These are phyloP conservation scores for Aspergillus fischeri DNA, from an alignment of 2,329 filamentous ascomycete species.

Conservation along the genomic window DNA sequence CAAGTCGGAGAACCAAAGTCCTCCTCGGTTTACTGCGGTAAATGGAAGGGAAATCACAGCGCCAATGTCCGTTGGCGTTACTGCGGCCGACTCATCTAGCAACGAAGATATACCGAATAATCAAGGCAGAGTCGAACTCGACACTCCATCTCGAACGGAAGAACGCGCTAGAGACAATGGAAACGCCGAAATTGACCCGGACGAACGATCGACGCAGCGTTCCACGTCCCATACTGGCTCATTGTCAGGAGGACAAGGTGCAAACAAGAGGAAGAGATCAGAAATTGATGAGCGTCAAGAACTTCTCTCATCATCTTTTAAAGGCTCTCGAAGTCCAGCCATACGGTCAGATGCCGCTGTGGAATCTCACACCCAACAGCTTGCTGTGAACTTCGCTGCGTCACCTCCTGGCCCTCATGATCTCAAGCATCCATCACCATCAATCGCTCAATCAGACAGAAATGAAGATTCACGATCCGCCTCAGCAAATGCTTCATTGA, in stretches of 20 bases:
- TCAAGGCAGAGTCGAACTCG: slow-evolving; percentile 16
- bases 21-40: slow-evolving; percentile 44
- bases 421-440: slow-evolving; percentile 16
- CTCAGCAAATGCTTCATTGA: slow-evolving; percentile 31
- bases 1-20: slow-evolving; percentile 36
- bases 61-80: slow-evolving; percentile 9
- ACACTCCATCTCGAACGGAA: slow-evolving; percentile 23
- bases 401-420: slow-evolving; percentile 17
- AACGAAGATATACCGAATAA: slow-evolving; percentile 17
- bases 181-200: slow-evolving; percentile 20
- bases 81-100: slow-evolving; percentile 12
- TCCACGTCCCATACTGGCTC: slow-evolving; percentile 21
- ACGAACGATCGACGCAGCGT: slow-evolving; percentile 20
- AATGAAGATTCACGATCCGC: slow-evolving; percentile 25
- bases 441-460: slow-evolving; percentile 23
- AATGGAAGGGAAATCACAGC: slow-evolving; percentile 36
- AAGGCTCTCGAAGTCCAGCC: slow-evolving; percentile 38
- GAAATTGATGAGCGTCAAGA: slow-evolving; percentile 51
- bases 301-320: slow-evolving; percentile 27
- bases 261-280: slow-evolving; percentile 64
- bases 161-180: slow-evolving; percentile 53
- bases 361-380: slow-evolving; percentile 19
- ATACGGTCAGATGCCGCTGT: slow-evolving; percentile 33
- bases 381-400: slow-evolving; percentile 16
- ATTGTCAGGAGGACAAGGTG: slow-evolving; percentile 36